Conservation (phyloP, 2,329 filamentous ascomycete genomes). For the Xylariomycetidae sp. region DNA sequence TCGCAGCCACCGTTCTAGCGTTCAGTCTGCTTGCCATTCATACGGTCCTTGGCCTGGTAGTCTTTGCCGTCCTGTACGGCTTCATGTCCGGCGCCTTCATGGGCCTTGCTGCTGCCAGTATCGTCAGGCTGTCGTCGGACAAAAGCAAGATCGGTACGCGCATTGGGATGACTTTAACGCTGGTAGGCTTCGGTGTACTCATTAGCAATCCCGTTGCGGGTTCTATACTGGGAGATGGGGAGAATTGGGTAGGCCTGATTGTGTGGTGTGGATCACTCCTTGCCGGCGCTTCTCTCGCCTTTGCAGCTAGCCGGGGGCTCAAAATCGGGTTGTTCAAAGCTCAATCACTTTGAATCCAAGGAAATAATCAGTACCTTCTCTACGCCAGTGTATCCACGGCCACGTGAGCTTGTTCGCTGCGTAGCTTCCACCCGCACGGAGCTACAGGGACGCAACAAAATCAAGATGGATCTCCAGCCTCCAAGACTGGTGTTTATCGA, state of each 20-base stretch:
- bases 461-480: too few relatives aligned
- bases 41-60: constrained; percentile 5
- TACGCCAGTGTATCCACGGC: too few relatives aligned
- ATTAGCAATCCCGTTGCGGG: constrained; percentile 15
- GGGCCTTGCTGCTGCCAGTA: constrained; percentile 9
- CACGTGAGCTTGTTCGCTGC: too few relatives aligned
- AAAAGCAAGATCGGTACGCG: constrained; percentile 15
- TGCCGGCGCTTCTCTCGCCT: too few relatives aligned
- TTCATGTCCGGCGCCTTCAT: constrained; percentile 10
- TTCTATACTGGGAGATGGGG: constrained; percentile 9
- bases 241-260: constrained; percentile 12
- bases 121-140: constrained; percentile 11
- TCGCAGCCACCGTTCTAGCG: constrained; percentile 8
- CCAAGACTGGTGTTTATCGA: too few relatives aligned
- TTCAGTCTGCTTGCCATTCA: constrained; percentile 10
- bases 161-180: constrained; percentile 13
- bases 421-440: too few relatives aligned
- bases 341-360: too few relatives aligned
- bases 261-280: constrained; percentile 12
- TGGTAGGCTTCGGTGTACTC: constrained; percentile 12
- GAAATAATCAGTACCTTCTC: too few relatives aligned
- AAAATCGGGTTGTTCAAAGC: too few relatives aligned
- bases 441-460: too few relatives aligned
- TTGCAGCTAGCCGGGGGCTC: too few relatives aligned
- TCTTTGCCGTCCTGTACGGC: constrained; percentile 9